These are phyloP conservation scores for Fusarium veterinarium DNA, from an alignment of 2,329 filamentous ascomycete species.

Conservation along the genomic window DNA sequence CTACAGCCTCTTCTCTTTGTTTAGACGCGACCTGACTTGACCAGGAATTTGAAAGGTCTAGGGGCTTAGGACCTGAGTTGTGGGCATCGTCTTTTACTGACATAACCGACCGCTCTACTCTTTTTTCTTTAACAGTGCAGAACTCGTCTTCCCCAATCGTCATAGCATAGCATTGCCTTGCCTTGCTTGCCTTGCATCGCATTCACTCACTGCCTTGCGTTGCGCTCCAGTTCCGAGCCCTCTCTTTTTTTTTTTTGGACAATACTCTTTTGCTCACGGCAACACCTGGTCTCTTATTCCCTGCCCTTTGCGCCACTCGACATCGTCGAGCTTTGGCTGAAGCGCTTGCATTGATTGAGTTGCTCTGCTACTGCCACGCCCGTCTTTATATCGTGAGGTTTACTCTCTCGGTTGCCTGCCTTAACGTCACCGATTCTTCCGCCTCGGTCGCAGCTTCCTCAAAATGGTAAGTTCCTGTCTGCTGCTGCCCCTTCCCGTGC, in stretches of 20 bases:
- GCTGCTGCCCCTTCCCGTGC: slow-evolving; percentile 10
- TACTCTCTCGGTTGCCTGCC: slow-evolving; percentile 8
- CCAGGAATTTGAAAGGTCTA: slow-evolving; percentile 17
- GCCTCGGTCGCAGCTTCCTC: slow-evolving; percentile 26
- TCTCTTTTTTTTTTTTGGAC: slow-evolving; percentile 11
- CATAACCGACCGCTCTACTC: slow-evolving; percentile 41
- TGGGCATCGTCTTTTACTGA: slow-evolving; percentile 40
- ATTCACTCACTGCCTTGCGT: slow-evolving; percentile 29
- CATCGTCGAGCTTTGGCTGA: slow-evolving; percentile 31
- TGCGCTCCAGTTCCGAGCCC: slow-evolving; percentile 14
- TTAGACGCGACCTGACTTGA: slow-evolving; percentile 27
- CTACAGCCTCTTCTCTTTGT: slow-evolving; percentile 24
- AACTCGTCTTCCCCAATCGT: slow-evolving; percentile 28
- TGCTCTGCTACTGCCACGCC: slow-evolving; percentile 19
- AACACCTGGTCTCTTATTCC: slow-evolving; percentile 1
- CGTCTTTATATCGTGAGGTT: slow-evolving; percentile 28
- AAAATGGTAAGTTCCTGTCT: slow-evolving; percentile 40
- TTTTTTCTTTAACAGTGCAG: slow-evolving; percentile 28
- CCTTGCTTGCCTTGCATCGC: slow-evolving; percentile 21
- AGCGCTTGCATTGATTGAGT: slow-evolving; percentile 14
- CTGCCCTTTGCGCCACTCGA: slow-evolving; percentile 28
- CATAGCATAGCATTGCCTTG: slow-evolving; percentile 24
- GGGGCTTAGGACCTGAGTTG: slow-evolving; percentile 33
- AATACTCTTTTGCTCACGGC: slow-evolving; percentile 17
- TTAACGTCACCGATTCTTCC: slow-evolving; percentile 11